Conservation (phyloP, 129 eudicot species). For the Flaveria brownii region DNA sequence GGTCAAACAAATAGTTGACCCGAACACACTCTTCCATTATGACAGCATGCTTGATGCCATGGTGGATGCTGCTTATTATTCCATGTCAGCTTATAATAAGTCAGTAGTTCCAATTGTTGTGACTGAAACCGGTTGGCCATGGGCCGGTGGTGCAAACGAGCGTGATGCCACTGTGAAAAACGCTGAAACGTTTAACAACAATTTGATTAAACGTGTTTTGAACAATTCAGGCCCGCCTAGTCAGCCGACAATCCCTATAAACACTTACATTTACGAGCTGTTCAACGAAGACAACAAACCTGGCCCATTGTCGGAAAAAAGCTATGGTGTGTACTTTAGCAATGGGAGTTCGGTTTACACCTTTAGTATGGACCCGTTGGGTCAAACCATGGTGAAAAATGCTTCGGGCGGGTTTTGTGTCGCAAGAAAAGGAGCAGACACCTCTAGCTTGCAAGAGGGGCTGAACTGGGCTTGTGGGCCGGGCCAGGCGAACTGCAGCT, state of each 20-base stretch:
- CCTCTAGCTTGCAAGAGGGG: constrained; percentile 52
- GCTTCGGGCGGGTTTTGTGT: constrained; percentile 62
- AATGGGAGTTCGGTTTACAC: constrained; percentile 70
- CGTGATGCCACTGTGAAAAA: constrained; percentile 72
- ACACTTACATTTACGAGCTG: constrained; percentile 76
- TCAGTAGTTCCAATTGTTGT: constrained; percentile 67
- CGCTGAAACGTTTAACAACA: constrained; percentile 62
- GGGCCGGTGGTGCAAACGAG: constrained; percentile 71
- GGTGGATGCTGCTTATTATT: constrained; percentile 79
- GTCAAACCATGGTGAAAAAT: constrained; percentile 33
- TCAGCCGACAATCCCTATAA: constrained; percentile 57
- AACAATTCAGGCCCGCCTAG: constrained; percentile 81
- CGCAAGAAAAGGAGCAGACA: constrained; percentile 60
- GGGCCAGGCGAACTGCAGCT: constrained; percentile 71
- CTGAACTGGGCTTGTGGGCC: constrained; percentile 89
- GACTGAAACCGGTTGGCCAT: constrained; percentile 92
- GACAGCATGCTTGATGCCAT: constrained; percentile 88
- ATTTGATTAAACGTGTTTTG: constrained; percentile 61
- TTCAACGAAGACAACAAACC: constrained; percentile 67
- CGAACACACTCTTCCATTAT: constrained; percentile 74
- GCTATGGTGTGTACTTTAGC: constrained; percentile 64
- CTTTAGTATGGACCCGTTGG: constrained; percentile 41
- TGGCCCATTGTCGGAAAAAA: constrained; percentile 71
- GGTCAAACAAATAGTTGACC: constrained; percentile 85
- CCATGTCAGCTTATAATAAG: constrained; percentile 54